These are phyloP conservation scores for Blastocladiella emersonii DNA, from an alignment of 371 early-diverging fungal species.

Conservation along the genomic window DNA sequence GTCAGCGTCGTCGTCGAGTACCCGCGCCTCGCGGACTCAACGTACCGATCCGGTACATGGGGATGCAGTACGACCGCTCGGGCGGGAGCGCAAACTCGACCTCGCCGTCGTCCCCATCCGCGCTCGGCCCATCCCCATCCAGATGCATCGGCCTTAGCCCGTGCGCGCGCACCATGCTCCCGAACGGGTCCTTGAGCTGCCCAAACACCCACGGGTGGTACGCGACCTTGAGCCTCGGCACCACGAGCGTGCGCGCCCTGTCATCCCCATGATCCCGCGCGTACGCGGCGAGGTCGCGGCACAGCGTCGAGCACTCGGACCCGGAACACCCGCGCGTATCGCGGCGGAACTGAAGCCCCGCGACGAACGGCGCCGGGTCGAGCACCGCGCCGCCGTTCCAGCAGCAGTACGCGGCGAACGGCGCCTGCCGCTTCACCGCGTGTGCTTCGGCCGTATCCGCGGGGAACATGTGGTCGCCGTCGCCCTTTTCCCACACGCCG, in stretches of 20 bases:
- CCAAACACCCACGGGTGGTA: conserved; percentile 10
- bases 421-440: no score
- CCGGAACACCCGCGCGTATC: conserved; percentile 26
- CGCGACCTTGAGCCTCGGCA: conserved; percentile 24
- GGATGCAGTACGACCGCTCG: no score
- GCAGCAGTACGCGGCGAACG: conserved; percentile 32
- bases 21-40: no score
- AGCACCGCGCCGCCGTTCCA: conserved; percentile 35
- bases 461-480: neutral
- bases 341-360: conserved; percentile 17
- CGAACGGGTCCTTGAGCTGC: no score
- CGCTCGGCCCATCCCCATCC: no score
- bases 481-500: conserved; percentile 13
- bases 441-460: no score
- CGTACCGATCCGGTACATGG: no score
- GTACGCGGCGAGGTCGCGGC: conserved; percentile 28
- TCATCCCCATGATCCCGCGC: neutral
- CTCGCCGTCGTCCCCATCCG: no score
- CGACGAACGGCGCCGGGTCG: conserved; percentile 18
- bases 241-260: conserved; percentile 14
- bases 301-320: conserved; percentile 28
- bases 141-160: no score
- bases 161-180: no score
- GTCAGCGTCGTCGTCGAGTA: no score
- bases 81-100: no score